Evolutionary conservation across 2,329 filamentous ascomycete species (phyloP), one percentile per base, ranked within the genome.

Genomic region (Alternaria triticimaculans): DNA sequence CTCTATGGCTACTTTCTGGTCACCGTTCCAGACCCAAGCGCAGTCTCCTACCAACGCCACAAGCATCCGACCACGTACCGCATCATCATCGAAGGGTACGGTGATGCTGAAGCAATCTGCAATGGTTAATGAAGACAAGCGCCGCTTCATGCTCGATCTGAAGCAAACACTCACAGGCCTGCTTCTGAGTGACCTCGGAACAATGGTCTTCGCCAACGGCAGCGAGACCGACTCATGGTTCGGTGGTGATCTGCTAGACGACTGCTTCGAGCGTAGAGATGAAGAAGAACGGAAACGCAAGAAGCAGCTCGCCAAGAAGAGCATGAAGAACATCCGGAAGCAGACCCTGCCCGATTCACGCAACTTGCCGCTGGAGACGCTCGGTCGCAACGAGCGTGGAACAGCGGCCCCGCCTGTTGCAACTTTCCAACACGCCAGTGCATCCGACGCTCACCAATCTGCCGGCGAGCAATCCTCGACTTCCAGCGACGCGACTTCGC

Each of bases 141-240:
- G 87, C 4, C 86, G 85, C n/a, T 97, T 97, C 78, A 82, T 97
- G 58, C 84, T 88, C 8, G 90, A 93, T 28, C 83, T 97, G 28
- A 90, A 90, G 71, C 92, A 94, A 75, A 92, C 90, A 0, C 82
- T 98, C 43, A 95, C 91, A 2, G 94, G 93, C 67, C 84, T 99
- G 18, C 82, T 98, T 2, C 82, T 98, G 25, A 98, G 95, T 54
- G 96, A 99, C 77, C 85, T 98, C 5, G 94, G 94, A 6, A 94
- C 90, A 44, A 87, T 93, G 28, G 90, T 97, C 2, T 96, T 96
- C 79, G 89, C 90, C n/a, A 88, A 88, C 55, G 96, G 96, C 4
- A 97, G 94, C 45, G 96, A 99, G 82, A 98, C 95, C 1, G 96
- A 98, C 78, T 85, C 85, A 4, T 97, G 95, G 91, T 96, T 97